Evolutionary conservation across 805 yeast genomes (phyloP), one percentile per base, ranked within the genome.

Genomic region (Candida ascalaphidarum): DNA sequence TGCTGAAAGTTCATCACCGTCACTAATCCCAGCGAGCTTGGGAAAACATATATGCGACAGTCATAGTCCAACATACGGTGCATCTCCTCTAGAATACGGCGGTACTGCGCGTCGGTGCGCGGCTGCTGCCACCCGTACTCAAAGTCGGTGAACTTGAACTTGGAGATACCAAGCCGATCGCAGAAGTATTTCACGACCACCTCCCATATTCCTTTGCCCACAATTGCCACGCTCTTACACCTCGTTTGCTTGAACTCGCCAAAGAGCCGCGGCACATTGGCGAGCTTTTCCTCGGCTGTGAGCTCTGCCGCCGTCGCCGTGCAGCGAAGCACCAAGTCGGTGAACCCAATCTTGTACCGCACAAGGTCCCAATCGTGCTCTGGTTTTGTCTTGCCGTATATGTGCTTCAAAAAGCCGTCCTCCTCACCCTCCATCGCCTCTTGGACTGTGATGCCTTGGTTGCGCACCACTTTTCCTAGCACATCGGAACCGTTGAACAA

Each of bases 201-300:
- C 30, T 77, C 83, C 84, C 85, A 81, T 5, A 81, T 77, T 0
- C 85, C 85, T 40, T 78, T 77, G 1, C 92, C 92, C 3, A 81
- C 71, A 14, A 81, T 50, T 19, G 80, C 76, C 0, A 77, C 53
- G 19, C 58, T 53, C 17, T 47, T 38, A 0, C 81, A 74, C 1
- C 46, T 31, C 17, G 57, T 35, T 1, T 21, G 25, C 2, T 45
- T 44, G 24, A 81, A 50, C 31, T 70, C 74, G 1, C 37, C 36
- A 13, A 75, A 50, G 15, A 81, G 52, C 21, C 67, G 36, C 0
- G 75, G 75, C 0, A 74, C 82, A 25, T 71, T 75, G 2, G 52
- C 56, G 8, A 58, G 41, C 65, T 77, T 73, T 43, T 81, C 92
- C 7, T 35, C 31, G 14, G 35, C 31, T 2, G 67, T 45, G 14